These are phyloP conservation scores for Talaromyces borbonicus DNA, from an alignment of 495 filamentous ascomycete species.

Conservation along the genomic window DNA sequence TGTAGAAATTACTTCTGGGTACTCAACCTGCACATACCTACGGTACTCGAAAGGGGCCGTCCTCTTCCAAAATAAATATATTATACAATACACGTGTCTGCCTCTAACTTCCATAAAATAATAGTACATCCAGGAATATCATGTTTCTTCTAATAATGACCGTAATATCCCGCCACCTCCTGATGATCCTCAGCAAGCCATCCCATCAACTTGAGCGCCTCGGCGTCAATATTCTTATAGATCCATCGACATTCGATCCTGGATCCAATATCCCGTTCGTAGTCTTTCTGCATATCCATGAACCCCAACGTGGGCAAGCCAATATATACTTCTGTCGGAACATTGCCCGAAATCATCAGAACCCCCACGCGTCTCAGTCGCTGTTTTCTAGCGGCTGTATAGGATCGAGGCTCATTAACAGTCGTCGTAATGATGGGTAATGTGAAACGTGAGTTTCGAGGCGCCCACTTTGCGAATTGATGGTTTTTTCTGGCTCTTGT, in stretches of 20 bases:
- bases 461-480: constrained; percentile 11
- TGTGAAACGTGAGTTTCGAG: constrained; percentile 26
- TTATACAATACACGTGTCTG: too few species aligned
- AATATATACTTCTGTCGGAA: neutral
- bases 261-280: constrained; percentile 8
- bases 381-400: neutral
- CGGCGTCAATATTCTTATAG: constrained; percentile 34
- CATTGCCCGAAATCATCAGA: neutral
- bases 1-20: constrained; percentile 9
- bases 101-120: too few species aligned
- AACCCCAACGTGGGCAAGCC: constrained; percentile 5
- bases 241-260: constrained; percentile 32
- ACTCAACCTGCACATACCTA: too few species aligned
- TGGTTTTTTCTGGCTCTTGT: neutral
- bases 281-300: constrained; percentile 5
- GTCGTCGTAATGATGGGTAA: constrained; percentile 24
- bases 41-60: too few species aligned
- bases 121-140: too few species aligned
- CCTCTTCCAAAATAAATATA: too few species aligned
- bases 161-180: neutral
- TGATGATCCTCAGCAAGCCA: constrained; percentile 10
- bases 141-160: neutral
- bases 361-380: neutral
- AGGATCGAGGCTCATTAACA: neutral
- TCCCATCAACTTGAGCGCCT: constrained; percentile 27